A percentile compares a stretch with the other conserved stretches of the same genome.
Evolutionary conservation across 1,139 yeast species (phyloP).

Genomic region (Pichia sp.): DNA sequence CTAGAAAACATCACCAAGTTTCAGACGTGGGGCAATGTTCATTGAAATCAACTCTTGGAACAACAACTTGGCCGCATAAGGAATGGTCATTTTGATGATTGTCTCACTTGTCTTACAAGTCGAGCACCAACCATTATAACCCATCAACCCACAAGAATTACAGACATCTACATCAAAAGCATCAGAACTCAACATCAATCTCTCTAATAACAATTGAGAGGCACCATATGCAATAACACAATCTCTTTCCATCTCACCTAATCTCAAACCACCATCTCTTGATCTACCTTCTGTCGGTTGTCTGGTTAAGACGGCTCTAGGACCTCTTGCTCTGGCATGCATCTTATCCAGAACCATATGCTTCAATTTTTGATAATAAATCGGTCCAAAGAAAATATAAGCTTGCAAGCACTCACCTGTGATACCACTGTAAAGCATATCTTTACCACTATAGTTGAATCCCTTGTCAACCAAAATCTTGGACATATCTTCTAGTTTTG

Average conservation of each 20-base stretch:
- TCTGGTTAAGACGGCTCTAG: constrained; percentile 94
- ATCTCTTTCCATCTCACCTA: constrained; percentile 99
- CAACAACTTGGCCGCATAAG: constrained; percentile 91
- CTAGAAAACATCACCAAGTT: constrained; percentile 74
- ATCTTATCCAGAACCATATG: constrained; percentile 98
- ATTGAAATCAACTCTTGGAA: constrained; percentile 94
- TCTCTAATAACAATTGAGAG: constrained; percentile 83
- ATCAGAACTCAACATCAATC: constrained; percentile 95
- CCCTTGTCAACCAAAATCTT: constrained; percentile 85
- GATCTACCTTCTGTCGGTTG: constrained; percentile 99
- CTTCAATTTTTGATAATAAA: constrained; percentile 93
- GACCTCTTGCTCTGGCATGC: constrained; percentile 99
- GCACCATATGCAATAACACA: constrained; percentile 99
- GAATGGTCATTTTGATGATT: constrained; percentile 90
- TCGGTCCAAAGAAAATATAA: constrained; percentile 96
- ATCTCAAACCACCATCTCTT: constrained; percentile 96
- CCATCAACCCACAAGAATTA: constrained; percentile 95
- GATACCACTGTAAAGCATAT: constrained; percentile 95
- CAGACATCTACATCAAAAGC: constrained; percentile 97
- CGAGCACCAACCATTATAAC: constrained; percentile 96
- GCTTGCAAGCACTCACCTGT: constrained; percentile 98
- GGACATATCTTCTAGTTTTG: constrained; percentile 94
- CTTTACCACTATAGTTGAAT: constrained; percentile 91
- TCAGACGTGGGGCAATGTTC: constrained; percentile 96
- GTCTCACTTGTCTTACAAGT: constrained; percentile 84